Evolutionary conservation across 2,329 filamentous ascomycete species (phyloP).

Genomic region (Fragosphaeria purpurea): DNA sequence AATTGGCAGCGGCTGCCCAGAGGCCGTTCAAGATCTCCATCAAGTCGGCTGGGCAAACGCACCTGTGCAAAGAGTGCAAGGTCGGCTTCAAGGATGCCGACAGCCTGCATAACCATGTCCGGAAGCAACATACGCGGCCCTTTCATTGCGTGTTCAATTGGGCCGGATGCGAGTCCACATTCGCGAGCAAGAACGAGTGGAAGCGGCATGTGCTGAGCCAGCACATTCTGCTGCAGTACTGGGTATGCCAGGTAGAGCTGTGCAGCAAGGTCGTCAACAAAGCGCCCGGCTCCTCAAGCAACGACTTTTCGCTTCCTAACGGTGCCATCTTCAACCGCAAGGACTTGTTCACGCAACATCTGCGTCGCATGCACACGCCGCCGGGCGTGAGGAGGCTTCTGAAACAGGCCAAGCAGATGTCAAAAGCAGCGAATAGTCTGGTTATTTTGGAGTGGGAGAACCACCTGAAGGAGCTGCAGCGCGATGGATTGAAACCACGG

Average conservation of each 20-base stretch:
- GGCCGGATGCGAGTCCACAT: conserved; percentile 65
- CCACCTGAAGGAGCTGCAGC: conserved; percentile 45
- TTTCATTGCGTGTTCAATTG: conserved; percentile 71
- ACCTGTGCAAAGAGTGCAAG: conserved; percentile 27
- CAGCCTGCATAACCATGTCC: conserved; percentile 38
- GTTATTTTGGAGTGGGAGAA: conserved; percentile 34
- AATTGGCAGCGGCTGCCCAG: conserved; percentile 10
- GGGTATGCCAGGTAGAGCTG: conserved; percentile 60
- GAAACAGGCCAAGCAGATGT: conserved; percentile 24
- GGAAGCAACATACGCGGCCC: conserved; percentile 44
- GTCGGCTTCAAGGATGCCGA: conserved; percentile 35
- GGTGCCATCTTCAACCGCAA: conserved; percentile 76
- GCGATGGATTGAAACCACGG: conserved; percentile 48
- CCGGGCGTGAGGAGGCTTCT: conserved; percentile 27
- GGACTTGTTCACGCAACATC: conserved; percentile 82
- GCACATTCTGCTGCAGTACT: conserved; percentile 67
- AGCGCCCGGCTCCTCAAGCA: conserved; percentile 3
- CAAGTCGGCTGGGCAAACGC: conserved; percentile 10
- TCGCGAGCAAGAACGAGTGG: conserved; percentile 88
- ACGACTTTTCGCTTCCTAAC: conserved; percentile 31
- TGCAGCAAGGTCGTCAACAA: conserved; percentile 31
- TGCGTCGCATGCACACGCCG: conserved; percentile 72
- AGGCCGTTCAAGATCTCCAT: conserved; percentile 15
- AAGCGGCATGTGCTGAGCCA: conserved; percentile 79
- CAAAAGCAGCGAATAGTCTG: conserved; percentile 19